Evolutionary conservation across 208 protist species (phyloP).

Genomic region (Leishmania turanica): DNA sequence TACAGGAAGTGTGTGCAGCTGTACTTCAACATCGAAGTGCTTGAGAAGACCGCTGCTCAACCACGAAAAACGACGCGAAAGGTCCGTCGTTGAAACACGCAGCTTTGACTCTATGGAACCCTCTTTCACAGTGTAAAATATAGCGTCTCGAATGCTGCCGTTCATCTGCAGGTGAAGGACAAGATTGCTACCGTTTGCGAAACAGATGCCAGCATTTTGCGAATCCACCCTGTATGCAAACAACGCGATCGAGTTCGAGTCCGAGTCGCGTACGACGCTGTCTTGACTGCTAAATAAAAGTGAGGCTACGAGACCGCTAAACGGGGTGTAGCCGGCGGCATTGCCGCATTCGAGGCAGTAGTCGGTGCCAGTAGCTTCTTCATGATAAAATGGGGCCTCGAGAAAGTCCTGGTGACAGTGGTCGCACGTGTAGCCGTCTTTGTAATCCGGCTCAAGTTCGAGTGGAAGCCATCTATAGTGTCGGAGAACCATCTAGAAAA

Average conservation of each 20-base stretch:
- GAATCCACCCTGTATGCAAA: slow-evolving; percentile 36
- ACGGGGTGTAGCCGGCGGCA: slow-evolving; percentile 23
- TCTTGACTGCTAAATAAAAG: slow-evolving; percentile 28
- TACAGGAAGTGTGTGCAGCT: slow-evolving; percentile 31
- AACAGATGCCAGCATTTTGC: slow-evolving; percentile 26
- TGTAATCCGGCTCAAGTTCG: slow-evolving; percentile 41
- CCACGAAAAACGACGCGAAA: slow-evolving; percentile 37
- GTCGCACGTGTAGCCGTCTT: slow-evolving; percentile 47
- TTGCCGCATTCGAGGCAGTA: slow-evolving; percentile 43
- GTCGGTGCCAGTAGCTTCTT: slow-evolving; percentile 30
- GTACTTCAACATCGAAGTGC: slow-evolving; percentile 24
- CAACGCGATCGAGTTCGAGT: slow-evolving; percentile 27
- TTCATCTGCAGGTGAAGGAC: slow-evolving; percentile 23
- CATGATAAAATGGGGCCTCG: slow-evolving; percentile 42
- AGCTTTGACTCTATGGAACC: slow-evolving; percentile 14
- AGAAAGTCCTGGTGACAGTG: slow-evolving; percentile 36
- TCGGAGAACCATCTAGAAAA: slow-evolving; percentile 41
- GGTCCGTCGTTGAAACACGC: slow-evolving; percentile 15
- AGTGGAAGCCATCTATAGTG: slow-evolving; percentile 47
- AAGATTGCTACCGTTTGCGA: slow-evolving; percentile 29
- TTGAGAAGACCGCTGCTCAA: not conserved
- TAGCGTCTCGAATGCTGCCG: slow-evolving; percentile 14
- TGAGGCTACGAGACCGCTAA: slow-evolving; percentile 33
- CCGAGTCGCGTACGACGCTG: slow-evolving; percentile 16
- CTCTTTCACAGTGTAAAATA: slow-evolving; percentile 11